Evolutionary conservation across 1,284 basidiomycete genomes (phyloP), one percentile per base, ranked within the genome.

Genomic region (Heterobasidion annosum): DNA sequence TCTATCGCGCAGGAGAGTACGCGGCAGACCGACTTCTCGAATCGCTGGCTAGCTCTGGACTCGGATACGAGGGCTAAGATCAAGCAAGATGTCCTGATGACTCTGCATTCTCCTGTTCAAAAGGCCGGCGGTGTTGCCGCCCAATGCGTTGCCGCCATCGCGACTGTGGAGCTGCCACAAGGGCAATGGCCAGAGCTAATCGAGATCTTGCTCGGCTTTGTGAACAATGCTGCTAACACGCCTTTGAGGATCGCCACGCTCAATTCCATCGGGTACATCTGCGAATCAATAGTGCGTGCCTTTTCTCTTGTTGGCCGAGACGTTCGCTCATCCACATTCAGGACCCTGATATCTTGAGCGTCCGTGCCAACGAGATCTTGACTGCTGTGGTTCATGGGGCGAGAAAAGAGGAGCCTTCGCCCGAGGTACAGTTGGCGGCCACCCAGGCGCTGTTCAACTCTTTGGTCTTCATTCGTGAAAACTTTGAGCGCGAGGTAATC

Each of bases 361-460:
- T 90, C 53, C 87, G 93, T 65, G 93, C 96, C 8, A 98, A 99
- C 67, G 94, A 99, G 72, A 99, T 99, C 64, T 75, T 99, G 54
- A 99, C 97, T 18, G 96, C 96, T 18, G 97, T 99, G 57, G 96
- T 99, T 54, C 95, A 98, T 68, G 97, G 97, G 19, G 96, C 95
- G 35, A 82, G 95, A 56, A 97, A 97, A 72, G 97, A 98, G 62
- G 96, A 99, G 69, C 81, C 91, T 1, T 93, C 91, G n/a, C 63
- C 80, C 34, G 94, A 98, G 1, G 96, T 99, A 16, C 97, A 98
- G 65, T 75, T 91, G n/a, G 93, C 96, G 45, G 97, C 97, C 8
- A 88, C 98, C 63, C 85, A 90, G 66, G 94, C 96, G 0, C 76
- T 99, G 34, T 90, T 82, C 74, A 98, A 99, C 75, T 98, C 96